phyloP scores from a whole-genome alignment of 768 basidiomycete genomes.

The Boletellus sp. region DNA sequence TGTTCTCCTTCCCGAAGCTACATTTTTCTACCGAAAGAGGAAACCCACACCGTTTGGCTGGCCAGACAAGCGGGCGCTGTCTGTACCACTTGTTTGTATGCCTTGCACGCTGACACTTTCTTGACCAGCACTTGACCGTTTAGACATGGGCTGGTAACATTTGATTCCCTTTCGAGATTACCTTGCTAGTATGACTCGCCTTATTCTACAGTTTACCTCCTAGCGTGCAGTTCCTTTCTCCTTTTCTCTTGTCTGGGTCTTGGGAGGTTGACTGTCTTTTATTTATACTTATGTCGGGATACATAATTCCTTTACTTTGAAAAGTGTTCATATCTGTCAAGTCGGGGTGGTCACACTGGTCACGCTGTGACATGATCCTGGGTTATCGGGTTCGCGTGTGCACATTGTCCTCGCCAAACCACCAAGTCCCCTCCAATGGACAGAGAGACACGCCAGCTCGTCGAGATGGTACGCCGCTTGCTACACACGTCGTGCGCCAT shows the following conservation, averaged over 20 bases:
- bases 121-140: too few relatives aligned
- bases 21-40: constrained; percentile 8
- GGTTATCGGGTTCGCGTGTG: constrained; percentile 20
- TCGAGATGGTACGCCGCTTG: constrained; percentile 48
- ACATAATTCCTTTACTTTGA: background rate
- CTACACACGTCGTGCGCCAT: background rate
- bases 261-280: constrained; percentile 12
- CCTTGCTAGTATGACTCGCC: constrained; percentile 4
- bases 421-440: constrained; percentile 37
- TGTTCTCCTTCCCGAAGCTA: background rate
- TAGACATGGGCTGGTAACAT: background rate
- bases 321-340: background rate
- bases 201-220: background rate
- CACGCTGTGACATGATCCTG: constrained; percentile 21
- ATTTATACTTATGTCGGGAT: too few relatives aligned
- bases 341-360: constrained; percentile 11
- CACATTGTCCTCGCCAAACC: constrained; percentile 10
- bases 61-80: constrained; percentile 24
- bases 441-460: constrained; percentile 54
- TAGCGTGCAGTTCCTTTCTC: background rate
- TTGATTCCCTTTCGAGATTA: constrained; percentile 1
- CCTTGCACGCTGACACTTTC: constrained; percentile 15
- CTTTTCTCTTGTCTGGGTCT: constrained; percentile 13
- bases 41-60: constrained; percentile 24
- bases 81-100: constrained; percentile 29